These are phyloP conservation scores for Xylaria sp. DNA, from an alignment of 2,329 filamentous ascomycete species.

Conservation along the genomic window DNA sequence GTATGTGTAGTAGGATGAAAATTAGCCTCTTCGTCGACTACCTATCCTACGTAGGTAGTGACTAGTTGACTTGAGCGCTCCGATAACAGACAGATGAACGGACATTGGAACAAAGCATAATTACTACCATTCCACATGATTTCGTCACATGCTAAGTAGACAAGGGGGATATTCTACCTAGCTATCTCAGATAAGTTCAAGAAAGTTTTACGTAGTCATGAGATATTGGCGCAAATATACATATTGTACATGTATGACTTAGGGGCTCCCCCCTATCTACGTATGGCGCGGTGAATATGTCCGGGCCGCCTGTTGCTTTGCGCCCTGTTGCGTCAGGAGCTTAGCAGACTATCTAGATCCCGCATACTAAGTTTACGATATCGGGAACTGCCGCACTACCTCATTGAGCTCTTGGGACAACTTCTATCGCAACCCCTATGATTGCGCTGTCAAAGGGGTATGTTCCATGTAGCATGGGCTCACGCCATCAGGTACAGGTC, in stretches of 20 bases:
- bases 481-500: too few relatives aligned
- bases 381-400: not conserved
- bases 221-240: slow-evolving; percentile 10
- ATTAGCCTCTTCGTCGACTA: too few relatives aligned
- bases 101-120: slow-evolving; percentile 1
- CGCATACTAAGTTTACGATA: too few relatives aligned
- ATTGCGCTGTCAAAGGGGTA: not conserved
- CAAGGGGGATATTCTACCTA: not conserved
- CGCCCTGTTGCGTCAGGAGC: not conserved
- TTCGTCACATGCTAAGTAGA: not conserved
- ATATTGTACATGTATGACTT: slow-evolving; percentile 24
- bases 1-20: too few relatives aligned
- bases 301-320: not conserved
- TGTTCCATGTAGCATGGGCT: too few relatives aligned
- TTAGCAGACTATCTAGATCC: too few relatives aligned
- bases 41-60: too few relatives aligned
- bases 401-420: not conserved
- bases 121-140: not conserved
- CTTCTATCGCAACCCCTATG: not conserved
- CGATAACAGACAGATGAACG: too few relatives aligned
- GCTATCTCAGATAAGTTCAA: not conserved
- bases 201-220: not conserved
- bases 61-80: too few relatives aligned
- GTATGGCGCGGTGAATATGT: not conserved
- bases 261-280: not conserved